Evolutionary conservation across 345 rosid species (phyloP).

Genomic region (Rhodamnia rubescens): DNA sequence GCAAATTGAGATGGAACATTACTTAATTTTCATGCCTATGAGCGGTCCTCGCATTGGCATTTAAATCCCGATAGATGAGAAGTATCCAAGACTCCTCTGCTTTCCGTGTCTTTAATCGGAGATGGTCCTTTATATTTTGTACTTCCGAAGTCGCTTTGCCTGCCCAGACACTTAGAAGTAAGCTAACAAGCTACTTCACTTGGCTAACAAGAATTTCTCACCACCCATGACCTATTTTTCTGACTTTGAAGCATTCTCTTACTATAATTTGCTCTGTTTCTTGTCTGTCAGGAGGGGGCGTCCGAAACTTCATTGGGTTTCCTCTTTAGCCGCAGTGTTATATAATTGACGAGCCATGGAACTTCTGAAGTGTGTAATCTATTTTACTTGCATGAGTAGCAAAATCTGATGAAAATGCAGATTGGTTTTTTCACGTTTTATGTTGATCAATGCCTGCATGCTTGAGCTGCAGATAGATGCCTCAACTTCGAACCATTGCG

Average conservation of each 20-base stretch:
- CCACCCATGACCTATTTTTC: not conserved
- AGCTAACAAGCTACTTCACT: not conserved
- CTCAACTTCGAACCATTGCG: not conserved
- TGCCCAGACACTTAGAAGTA: not conserved
- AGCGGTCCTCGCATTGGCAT: not conserved
- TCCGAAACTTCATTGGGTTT: not conserved
- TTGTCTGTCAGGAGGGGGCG: not conserved
- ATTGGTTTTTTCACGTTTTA: not conserved
- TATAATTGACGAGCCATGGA: not conserved
- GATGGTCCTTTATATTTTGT: not conserved
- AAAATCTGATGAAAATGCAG: not conserved
- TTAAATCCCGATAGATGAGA: not conserved
- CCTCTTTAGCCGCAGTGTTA: not conserved
- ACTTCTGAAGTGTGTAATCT: not conserved
- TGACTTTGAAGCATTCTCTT: not conserved
- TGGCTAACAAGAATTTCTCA: not conserved
- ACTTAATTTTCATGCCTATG: not conserved
- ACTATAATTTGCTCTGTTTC: not conserved
- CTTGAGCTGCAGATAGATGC: not conserved
- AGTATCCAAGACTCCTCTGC: not conserved
- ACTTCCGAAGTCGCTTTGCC: not conserved
- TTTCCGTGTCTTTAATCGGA: not conserved
- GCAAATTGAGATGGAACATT: not conserved
- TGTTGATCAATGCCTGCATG: not conserved
- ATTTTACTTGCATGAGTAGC: not conserved